Conservation (phyloP, 1,284 basidiomycete genomes). For the Moniliophthora roreri region DNA sequence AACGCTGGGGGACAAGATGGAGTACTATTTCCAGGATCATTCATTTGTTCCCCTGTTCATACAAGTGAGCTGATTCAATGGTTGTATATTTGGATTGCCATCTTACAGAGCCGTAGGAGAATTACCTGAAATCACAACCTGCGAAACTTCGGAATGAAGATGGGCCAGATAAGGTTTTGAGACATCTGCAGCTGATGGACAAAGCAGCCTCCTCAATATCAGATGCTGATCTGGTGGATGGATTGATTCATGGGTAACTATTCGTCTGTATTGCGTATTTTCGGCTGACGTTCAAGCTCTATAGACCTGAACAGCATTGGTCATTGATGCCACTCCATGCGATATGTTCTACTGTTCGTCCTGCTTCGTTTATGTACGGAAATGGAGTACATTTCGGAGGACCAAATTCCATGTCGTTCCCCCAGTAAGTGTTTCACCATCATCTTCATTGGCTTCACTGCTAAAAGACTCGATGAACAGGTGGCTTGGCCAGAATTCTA, state of each 20-base stretch:
- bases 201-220: constrained; percentile 90
- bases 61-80: constrained; percentile 52
- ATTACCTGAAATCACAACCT: constrained; percentile 86
- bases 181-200: constrained; percentile 82
- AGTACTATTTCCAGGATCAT: constrained; percentile 96
- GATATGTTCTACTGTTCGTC: constrained; percentile 84
- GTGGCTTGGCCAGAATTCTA: constrained; percentile 98
- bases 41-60: constrained; percentile 94
- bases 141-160: constrained; percentile 53
- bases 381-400: constrained; percentile 67
- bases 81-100: background rate
- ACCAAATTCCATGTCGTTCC: constrained; percentile 72
- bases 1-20: constrained; percentile 90
- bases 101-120: constrained; percentile 58
- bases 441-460: constrained; percentile 1
- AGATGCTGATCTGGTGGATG: constrained; percentile 93
- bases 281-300: constrained; percentile 7
- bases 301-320: constrained; percentile 94
- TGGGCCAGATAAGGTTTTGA: constrained; percentile 67
- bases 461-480: constrained; percentile 39
- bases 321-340: constrained; percentile 93
- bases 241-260: constrained; percentile 89
- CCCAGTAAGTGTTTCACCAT: constrained; percentile 56
- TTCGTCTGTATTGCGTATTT: background rate
- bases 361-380: constrained; percentile 83